phyloP scores from a whole-genome alignment of 2,329 filamentous ascomycete genomes.

The Calonectria pseudoturangicola region DNA sequence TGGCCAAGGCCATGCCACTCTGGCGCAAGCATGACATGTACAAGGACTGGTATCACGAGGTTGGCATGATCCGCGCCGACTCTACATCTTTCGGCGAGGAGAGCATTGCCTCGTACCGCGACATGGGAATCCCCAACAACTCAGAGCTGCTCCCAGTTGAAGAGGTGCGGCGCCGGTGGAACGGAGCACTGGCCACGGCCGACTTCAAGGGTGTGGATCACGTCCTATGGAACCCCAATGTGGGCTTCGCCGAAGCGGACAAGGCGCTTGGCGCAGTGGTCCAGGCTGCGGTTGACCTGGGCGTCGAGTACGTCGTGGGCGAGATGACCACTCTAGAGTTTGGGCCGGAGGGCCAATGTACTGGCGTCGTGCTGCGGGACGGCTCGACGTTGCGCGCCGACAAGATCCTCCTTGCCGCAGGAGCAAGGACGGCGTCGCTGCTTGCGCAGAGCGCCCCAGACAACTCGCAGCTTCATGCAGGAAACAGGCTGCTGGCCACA shows the following conservation, averaged over 20 bases:
- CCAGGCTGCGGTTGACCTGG: conserved; percentile 69
- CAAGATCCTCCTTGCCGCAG: conserved; percentile 72
- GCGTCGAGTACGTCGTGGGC: conserved; percentile 73
- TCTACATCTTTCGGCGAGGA: conserved; percentile 65
- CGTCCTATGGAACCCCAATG: conserved; percentile 74
- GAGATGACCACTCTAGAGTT: conserved; percentile 69
- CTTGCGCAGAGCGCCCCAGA: conserved; percentile 71
- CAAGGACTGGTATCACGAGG: conserved; percentile 72
- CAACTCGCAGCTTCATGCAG: conserved; percentile 70
- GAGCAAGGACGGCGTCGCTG: conserved; percentile 73
- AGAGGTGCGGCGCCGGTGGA: conserved; percentile 73
- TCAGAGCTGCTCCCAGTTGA: conserved; percentile 66
- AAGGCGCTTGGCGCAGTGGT: conserved; percentile 74
- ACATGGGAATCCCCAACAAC: conserved; percentile 62
- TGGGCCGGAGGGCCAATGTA: conserved; percentile 65
- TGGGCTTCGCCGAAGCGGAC: conserved; percentile 76
- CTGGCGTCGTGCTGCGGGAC: conserved; percentile 69
- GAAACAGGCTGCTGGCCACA: conserved; percentile 72
- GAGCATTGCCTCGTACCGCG: conserved; percentile 63
- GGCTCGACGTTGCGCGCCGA: conserved; percentile 69
- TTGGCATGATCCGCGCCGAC: conserved; percentile 71
- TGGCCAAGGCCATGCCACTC: conserved; percentile 62
- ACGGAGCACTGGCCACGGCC: conserved; percentile 74
- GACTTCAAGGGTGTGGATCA: conserved; percentile 74
- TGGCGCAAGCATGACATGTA: conserved; percentile 70